phyloP scores from a whole-genome alignment of 2,329 filamentous ascomycete genomes.

The Plenodomus lindquistii region DNA sequence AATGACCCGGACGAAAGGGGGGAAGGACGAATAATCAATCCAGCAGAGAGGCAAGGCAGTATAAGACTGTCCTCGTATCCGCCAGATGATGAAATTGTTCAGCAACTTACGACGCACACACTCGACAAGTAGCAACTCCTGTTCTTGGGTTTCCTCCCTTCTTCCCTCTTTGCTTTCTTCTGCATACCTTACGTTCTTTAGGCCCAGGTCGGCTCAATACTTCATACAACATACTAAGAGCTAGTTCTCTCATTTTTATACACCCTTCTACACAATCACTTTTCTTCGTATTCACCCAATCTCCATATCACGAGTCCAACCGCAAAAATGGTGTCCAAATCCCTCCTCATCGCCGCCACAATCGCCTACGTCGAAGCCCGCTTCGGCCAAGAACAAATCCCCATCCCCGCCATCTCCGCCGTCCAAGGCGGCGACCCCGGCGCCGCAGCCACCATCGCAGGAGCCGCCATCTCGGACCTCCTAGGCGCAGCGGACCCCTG shows the following conservation, averaged over 20 bases:
- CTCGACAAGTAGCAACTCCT: constrained; percentile 25
- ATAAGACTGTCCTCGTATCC: constrained; percentile 27
- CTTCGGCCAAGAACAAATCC: constrained; percentile 66
- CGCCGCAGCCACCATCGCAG: constrained; percentile 66
- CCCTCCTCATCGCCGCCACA: constrained; percentile 32
- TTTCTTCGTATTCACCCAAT: constrained; percentile 10
- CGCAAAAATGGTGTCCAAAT: constrained; percentile 41
- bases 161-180: constrained; percentile 26
- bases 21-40: no score
- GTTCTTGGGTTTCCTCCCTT: constrained; percentile 15
- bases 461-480: constrained; percentile 63
- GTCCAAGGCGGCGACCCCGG: constrained; percentile 62
- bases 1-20: no score
- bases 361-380: constrained; percentile 48
- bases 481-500: constrained; percentile 69
- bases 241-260: constrained; percentile 35
- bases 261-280: constrained; percentile 9
- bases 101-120: constrained; percentile 33
- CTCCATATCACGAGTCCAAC: constrained; percentile 19
- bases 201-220: constrained; percentile 37
- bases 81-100: constrained; percentile 14
- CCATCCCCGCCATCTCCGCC: constrained; percentile 59
- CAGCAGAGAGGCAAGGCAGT: no score
- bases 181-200: constrained; percentile 22
- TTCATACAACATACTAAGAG: constrained; percentile 31